Evolutionary conservation across 2,329 filamentous ascomycete genomes (phyloP).

Genomic region (Hymenotorrendiella dingleyae): DNA sequence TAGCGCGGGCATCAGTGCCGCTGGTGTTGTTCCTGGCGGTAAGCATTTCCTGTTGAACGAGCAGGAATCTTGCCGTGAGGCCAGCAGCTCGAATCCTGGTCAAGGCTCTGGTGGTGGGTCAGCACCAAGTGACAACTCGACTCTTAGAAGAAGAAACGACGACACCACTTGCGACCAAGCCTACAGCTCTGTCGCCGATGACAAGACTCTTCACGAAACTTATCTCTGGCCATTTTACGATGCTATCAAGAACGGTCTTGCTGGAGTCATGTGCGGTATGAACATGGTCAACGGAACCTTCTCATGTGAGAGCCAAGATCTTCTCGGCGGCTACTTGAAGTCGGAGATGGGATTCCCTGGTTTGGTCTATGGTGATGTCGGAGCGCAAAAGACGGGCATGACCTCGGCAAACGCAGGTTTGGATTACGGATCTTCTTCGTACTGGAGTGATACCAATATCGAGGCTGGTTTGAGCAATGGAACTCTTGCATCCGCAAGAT

Average conservation of each 20-base stretch:
- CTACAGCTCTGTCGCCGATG: constrained; percentile 56
- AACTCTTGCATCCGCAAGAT: constrained; percentile 48
- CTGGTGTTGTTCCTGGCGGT: constrained; percentile 6
- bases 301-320: constrained; percentile 24
- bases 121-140: not conserved
- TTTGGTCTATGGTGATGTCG: constrained; percentile 19
- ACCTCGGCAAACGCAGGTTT: constrained; percentile 27
- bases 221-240: constrained; percentile 60
- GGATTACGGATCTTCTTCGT: constrained; percentile 12
- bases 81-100: not conserved
- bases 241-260: constrained; percentile 38
- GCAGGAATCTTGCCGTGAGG: constrained; percentile 5
- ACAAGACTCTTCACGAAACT: constrained; percentile 58
- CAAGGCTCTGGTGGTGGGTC: not conserved
- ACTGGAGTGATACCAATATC: constrained; percentile 52
- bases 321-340: constrained; percentile 24
- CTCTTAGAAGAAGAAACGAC: not conserved
- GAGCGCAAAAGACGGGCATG: constrained; percentile 18
- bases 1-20: constrained; percentile 2
- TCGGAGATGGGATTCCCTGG: constrained; percentile 28
- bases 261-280: constrained; percentile 16
- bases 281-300: constrained; percentile 31
- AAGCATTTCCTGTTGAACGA: constrained; percentile 8
- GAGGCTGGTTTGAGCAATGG: constrained; percentile 66
- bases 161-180: constrained; percentile 1